Evolutionary conservation across 441 rosid species (phyloP).

Genomic region (Aquilaria agallochum): DNA sequence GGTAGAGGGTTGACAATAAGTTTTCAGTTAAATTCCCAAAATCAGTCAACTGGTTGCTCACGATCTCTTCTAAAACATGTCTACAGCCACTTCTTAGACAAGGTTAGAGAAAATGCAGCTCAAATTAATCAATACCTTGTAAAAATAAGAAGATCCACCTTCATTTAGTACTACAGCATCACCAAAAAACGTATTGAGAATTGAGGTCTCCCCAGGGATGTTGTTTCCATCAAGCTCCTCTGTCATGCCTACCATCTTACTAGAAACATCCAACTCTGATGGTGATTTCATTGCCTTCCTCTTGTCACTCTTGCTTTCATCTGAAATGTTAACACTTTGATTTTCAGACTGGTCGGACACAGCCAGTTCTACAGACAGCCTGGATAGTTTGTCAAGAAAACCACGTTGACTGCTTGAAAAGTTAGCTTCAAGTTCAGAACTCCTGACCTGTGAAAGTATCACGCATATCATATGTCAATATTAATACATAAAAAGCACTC

Average conservation of each 20-base stretch:
- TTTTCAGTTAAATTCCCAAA: background rate
- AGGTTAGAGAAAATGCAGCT: conserved; percentile 1
- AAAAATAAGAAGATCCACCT: conserved; percentile 37
- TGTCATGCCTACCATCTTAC: conserved; percentile 25
- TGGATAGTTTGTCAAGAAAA: conserved; percentile 35
- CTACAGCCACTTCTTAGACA: background rate
- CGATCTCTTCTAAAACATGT: no score
- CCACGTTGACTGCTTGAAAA: conserved; percentile 32
- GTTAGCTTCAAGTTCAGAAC: conserved; percentile 38
- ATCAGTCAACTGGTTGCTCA: background rate
- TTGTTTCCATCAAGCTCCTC: conserved; percentile 35
- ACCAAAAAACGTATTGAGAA: conserved; percentile 77
- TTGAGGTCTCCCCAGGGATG: conserved; percentile 39
- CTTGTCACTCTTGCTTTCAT: conserved; percentile 27
- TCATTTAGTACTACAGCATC: conserved; percentile 48
- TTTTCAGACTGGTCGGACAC: conserved; percentile 31
- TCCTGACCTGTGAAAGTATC: conserved; percentile 43
- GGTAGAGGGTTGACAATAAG: background rate
- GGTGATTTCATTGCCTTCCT: conserved; percentile 21
- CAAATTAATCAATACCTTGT: conserved; percentile 46
- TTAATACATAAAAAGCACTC: background rate
- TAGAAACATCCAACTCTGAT: conserved; percentile 37
- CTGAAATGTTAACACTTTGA: conserved; percentile 21
- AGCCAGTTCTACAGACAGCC: conserved; percentile 23
- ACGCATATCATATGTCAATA: background rate